Base-by-base conservation (phyloP, 2,329 filamentous ascomycete genomes). In the Pseudogymnoascus sp. region DNA sequence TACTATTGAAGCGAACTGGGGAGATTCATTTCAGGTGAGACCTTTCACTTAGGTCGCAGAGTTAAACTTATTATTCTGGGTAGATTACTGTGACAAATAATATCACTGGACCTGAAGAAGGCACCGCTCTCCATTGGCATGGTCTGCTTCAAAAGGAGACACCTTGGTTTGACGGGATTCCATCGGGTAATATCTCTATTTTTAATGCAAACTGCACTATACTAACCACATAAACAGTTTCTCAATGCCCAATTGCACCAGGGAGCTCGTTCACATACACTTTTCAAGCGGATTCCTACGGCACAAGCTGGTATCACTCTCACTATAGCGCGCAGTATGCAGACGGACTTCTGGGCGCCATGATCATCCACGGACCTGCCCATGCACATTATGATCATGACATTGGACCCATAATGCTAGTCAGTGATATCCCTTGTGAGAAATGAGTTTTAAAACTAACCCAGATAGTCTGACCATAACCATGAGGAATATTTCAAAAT, bases 161-260 rank as follows among this genome's bases (percentile, higher is more conserved):
- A n/a, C 45, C 45, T 28, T 51, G 23, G 45, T 28, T 51, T n/a
- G 45, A 51, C n/a, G 45, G 45, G 28, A 51, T 51, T 8, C 45
- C 45, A 45, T 45, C 19, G 23, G 41, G 41, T 45, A 45, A 14
- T 23, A 23, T 45, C 19, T 4, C 19, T 4, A 6, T 23, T 45
- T 45, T 23, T 23, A 21, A 21, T 11, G 11, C 10, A 45, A 45
- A 2, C 14, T 45, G 11, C 41, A 23, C 19, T 14, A 23, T 6
- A 13, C 41, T 45, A 23, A 23, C 16, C 6, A 23, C 13, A 23
- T 23, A 13, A 45, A 45, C 14, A 23, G 68, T 84, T 23, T 79
- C 79, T 5, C 87, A 91, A 73, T 92, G 89, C 67, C 87, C 88
- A 1, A 85, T 90, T 65, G 76, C 83, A 0, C 81, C 83, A 0